Base-by-base conservation (phyloP, 371 early-diverging fungal species). In the Rhizopus stolonifer region DNA sequence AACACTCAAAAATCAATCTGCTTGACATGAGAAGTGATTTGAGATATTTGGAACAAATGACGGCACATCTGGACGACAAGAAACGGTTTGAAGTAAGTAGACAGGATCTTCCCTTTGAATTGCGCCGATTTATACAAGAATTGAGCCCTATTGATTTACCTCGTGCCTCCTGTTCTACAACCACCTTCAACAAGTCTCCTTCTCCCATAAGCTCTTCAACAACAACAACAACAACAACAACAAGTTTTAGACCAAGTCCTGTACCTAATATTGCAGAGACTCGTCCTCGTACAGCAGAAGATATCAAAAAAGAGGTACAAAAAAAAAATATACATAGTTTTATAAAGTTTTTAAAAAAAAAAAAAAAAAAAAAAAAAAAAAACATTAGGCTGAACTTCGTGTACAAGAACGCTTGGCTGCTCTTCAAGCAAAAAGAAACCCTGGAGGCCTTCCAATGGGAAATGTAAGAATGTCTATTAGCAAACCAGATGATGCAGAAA, bases 231-330 rank as follows among this genome's bases (percentile, higher is more conserved):
- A n/a, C n/a, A n/a, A 10, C 56, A 2, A 17, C 29, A 11, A 15
- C 39, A 0, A 15, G 38, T 21, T 18, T 22, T 19, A 38, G 49
- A 9, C 22, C 70, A 5, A 62, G 58, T 24, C 61, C 66, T 17
- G 46, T 53, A 4, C 48, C 61, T 3, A 57, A 52, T 21, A n/a
- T 58, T 33, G 19, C 54, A 9, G 62, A 72, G 24, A 54, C 64
- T 31, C 62, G 67, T 10, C 71, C 79, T 34, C 72, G 74, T 52
- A 73, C 79, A 10, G 71, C 79, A 1, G 79, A 74, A 26, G 79
- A 79, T 55, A 79, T 79, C 10, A 74, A 74, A 39, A 74, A 72
- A 52, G 79, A 78, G 66, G 74, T 69, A 65, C n/a, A n/a, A n/a
- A n/a, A n/a, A n/a, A n/a, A n/a, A n/a, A n/a, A n/a, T n/a, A 31